These are phyloP conservation scores for Hanseniaspora sp. DNA, from an alignment of 1,139 yeast genomes.

Conservation along the genomic window DNA sequence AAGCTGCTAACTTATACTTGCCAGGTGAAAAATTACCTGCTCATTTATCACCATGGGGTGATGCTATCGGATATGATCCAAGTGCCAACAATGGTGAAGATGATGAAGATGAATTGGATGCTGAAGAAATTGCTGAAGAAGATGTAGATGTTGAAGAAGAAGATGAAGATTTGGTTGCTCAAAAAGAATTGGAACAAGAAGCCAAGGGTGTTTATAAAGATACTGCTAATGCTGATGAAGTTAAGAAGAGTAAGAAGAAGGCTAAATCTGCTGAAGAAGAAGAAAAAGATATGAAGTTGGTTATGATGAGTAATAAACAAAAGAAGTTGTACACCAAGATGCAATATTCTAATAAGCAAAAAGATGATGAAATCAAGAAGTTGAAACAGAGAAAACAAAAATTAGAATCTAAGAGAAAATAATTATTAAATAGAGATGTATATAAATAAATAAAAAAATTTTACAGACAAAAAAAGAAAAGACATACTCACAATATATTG, in stretches of 20 bases:
- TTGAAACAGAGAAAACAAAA: conserved; percentile 70
- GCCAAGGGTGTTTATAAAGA: conserved; percentile 64
- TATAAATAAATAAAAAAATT: neutral
- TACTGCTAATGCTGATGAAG: conserved; percentile 18
- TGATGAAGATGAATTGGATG: conserved; percentile 41
- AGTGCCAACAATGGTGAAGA: conserved; percentile 44
- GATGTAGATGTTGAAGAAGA: conserved; percentile 37
- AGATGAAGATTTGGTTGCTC: conserved; percentile 55
- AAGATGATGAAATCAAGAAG: conserved; percentile 65
- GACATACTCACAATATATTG: no score
- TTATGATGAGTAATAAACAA: conserved; percentile 96
- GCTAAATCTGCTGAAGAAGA: conserved; percentile 49
- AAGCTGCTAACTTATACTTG: conserved; percentile 69
- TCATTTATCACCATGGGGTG: conserved; percentile 98
- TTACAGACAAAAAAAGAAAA: neutral
- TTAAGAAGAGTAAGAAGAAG: conserved; percentile 31
- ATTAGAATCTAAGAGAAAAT: conserved; percentile 55
- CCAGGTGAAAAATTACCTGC: conserved; percentile 96
- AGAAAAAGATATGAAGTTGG: conserved; percentile 78
- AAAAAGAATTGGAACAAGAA: conserved; percentile 81
- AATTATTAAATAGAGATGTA: conserved; percentile 31
- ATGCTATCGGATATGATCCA: conserved; percentile 82
- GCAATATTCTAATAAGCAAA: conserved; percentile 83
- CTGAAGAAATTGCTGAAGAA: conserved; percentile 40
- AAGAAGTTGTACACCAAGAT: conserved; percentile 88